Evolutionary conservation across 2,329 filamentous ascomycete species (phyloP), one percentile per base, ranked within the genome.

Genomic region (Ophiocordyceps unilateralis): DNA sequence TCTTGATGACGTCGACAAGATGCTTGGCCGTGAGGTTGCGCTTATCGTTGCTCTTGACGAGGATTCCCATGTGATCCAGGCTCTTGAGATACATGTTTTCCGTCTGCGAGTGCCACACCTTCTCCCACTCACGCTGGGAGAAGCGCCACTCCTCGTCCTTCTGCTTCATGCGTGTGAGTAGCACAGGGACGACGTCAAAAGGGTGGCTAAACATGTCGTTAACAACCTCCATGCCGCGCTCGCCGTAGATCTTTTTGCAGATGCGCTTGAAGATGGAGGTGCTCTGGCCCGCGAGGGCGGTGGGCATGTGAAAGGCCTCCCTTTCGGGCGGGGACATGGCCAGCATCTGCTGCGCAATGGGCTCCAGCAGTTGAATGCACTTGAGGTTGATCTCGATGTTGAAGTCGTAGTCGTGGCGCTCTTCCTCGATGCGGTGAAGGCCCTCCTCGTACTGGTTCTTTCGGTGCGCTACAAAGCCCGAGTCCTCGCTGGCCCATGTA

Each of bases 61-160:
- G 80, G 46, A 93, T 87, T 19, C 87, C 87, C 73, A 96, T 93
- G 56, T 98, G 91, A 55, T 98, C 91, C 42, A 98, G 76, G 59
- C 87, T 94, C 66, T 87, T 93, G 64, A 93, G 84, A 62, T 95
- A 93, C 67, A 93, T 89, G 54, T 83, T 81, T 56, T 93, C 83
- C 21, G 89, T 96, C 64, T 96, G 91, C 41, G 86, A 81, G 49
- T 91, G 86, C 91, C 91, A 98, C 8, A 98, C 87, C 63, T 95
- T 95, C 61, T 96, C 88, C 91, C 91, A 98, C 58, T 98, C 93
- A 26, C 91, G 85, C 69, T 84, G 88, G 6, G 86, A 89, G 51
- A 93, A 88, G 49, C 93, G 86, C 91, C 91, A 98, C 55, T 96
- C 88, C 60, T 98, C 91, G 39, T 93, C 81, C 59, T 96, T 95